Conservation (phyloP, 2,329 filamentous ascomycete species). For the Ophiognomonia clavigignenti-juglandacearum region DNA sequence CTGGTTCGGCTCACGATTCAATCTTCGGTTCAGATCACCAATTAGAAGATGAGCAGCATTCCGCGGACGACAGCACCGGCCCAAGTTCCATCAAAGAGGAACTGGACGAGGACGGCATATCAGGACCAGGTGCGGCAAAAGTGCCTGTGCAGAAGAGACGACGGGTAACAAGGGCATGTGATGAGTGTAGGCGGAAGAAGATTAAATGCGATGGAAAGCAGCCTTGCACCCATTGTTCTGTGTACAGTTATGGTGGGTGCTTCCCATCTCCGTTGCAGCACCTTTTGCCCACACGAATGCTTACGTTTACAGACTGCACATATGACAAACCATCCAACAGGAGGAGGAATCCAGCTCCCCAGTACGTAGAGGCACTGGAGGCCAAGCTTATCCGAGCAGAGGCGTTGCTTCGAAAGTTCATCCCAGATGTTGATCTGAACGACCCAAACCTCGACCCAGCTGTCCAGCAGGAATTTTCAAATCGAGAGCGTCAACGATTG, state of each 20-base stretch:
- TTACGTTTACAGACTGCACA: constrained; percentile 73
- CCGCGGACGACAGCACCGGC: constrained; percentile 8
- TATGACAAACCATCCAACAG: constrained; percentile 94
- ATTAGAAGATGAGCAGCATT: constrained; percentile 21
- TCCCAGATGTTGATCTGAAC: constrained; percentile 79
- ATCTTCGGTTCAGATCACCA: constrained; percentile 35
- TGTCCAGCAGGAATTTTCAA: constrained; percentile 64
- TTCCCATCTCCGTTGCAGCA: neutral
- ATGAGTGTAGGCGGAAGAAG: constrained; percentile 79
- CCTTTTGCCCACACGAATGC: neutral
- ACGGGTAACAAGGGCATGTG: constrained; percentile 75
- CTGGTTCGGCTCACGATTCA: constrained; percentile 10
- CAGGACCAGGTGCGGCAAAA: constrained; percentile 6
- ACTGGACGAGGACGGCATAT: constrained; percentile 6
- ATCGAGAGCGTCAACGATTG: constrained; percentile 46
- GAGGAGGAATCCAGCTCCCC: constrained; percentile 81
- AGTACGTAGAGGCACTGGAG: constrained; percentile 89
- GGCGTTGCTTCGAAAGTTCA: constrained; percentile 68
- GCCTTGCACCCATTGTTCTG: constrained; percentile 91
- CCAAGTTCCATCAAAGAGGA: constrained; percentile 11
- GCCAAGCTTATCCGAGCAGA: constrained; percentile 78
- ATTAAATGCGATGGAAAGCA: constrained; percentile 86
- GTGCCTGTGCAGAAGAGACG: constrained; percentile 69
- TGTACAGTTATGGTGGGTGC: constrained; percentile 89
- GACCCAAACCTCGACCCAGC: constrained; percentile 78